A percentile compares a stretch with the other conserved stretches of the same genome.
Evolutionary conservation across 169 alveolate species (phyloP).

Genomic region (Plasmodium fragile): DNA sequence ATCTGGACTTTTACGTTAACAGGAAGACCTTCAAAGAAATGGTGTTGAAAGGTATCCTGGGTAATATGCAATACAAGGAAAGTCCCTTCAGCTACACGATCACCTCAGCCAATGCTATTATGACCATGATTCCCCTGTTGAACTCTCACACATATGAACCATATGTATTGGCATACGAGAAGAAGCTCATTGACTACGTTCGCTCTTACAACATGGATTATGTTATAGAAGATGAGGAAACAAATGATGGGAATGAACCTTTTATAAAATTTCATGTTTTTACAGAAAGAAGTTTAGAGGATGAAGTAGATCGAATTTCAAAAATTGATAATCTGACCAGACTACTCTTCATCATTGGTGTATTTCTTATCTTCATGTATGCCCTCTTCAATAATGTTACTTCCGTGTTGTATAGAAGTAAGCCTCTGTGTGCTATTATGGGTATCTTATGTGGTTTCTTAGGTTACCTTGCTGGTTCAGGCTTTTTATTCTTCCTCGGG

Average conservation of each 20-base stretch:
- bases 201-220: constrained; percentile 44
- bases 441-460: constrained; percentile 88
- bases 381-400: constrained; percentile 67
- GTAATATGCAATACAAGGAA: constrained; percentile 33
- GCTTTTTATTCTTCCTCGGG: constrained; percentile 85
- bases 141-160: constrained; percentile 48
- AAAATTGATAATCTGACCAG: constrained; percentile 50
- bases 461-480: constrained; percentile 88
- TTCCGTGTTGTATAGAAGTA: constrained; percentile 58
- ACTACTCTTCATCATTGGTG: constrained; percentile 47
- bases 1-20: constrained; percentile 47
- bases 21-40: constrained; percentile 48
- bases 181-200: constrained; percentile 46
- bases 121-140: constrained; percentile 2
- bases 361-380: constrained; percentile 47
- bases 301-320: constrained; percentile 57
- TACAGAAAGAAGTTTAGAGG: constrained; percentile 65
- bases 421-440: constrained; percentile 76
- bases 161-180: constrained; percentile 54
- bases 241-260: constrained; percentile 18
- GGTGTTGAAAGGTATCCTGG: constrained; percentile 31
- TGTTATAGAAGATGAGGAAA: constrained; percentile 9
- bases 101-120: constrained; percentile 27
- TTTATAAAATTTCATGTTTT: constrained; percentile 31
- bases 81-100: constrained; percentile 12